A percentile compares a stretch with the other conserved stretches of the same genome.
Conservation (phyloP, 139 green algal genomes). For the Chlorella ohadii region DNA sequence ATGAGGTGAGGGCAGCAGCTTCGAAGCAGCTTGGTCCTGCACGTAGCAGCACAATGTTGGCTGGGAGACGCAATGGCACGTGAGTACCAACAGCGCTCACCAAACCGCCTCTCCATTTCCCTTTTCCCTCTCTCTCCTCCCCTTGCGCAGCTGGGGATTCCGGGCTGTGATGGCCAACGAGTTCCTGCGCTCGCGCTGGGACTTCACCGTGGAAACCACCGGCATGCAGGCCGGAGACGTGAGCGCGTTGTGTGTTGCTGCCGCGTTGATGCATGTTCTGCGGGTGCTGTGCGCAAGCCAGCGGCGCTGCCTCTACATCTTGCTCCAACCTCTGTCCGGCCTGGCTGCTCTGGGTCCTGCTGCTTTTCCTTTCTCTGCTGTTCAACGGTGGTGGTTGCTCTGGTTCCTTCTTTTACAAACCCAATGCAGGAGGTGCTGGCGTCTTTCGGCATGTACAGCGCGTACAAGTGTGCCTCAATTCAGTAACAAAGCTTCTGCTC, state of each 20-base stretch:
- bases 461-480: constrained; percentile 47
- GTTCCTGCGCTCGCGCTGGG: constrained; percentile 22
- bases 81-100: too few relatives aligned
- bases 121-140: background rate
- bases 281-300: background rate
- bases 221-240: background rate
- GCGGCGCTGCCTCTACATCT: background rate
- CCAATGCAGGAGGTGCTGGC: background rate
- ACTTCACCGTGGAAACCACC: background rate
- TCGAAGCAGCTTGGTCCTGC: too few relatives aligned
- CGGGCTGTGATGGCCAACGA: constrained; percentile 30
- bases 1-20: constrained; percentile 15
- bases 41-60: too few relatives aligned
- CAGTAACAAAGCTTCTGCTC: too few relatives aligned
- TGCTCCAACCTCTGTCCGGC: too few relatives aligned
- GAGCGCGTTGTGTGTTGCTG: background rate
- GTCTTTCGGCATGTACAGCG: constrained; percentile 64
- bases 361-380: too few relatives aligned
- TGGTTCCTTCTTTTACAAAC: too few relatives aligned
- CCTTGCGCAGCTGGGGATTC: background rate
- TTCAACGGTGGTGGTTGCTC: too few relatives aligned
- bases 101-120: too few relatives aligned
- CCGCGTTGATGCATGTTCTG: background rate
- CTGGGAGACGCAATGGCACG: too few relatives aligned
- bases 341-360: too few relatives aligned